phyloP scores from a whole-genome alignment of 163 green algal species.

The Coccomyxa subellipsoidea region DNA sequence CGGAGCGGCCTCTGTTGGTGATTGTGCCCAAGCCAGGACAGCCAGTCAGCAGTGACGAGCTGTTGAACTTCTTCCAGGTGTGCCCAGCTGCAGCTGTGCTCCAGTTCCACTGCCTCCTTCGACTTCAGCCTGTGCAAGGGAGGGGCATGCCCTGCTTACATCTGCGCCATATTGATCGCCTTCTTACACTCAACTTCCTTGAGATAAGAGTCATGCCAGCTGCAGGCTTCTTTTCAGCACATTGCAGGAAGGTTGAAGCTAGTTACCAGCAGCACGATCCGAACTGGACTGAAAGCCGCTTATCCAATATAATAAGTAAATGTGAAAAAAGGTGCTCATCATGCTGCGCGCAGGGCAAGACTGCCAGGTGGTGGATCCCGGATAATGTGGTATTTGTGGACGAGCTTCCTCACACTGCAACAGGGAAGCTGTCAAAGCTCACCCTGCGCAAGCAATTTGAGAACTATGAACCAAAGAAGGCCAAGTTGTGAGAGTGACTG shows the following conservation, averaged over 20 bases:
- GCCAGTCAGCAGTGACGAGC: slow-evolving; percentile 36
- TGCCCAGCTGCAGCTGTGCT: background rate
- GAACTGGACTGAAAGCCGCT: too few species aligned
- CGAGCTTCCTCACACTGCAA: slow-evolving; percentile 70
- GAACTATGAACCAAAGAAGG: background rate
- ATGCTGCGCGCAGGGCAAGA: slow-evolving; percentile 28
- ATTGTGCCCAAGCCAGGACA: slow-evolving; percentile 38
- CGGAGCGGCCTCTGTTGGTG: slow-evolving; percentile 74
- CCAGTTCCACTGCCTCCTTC: too few species aligned
- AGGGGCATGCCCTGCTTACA: too few species aligned
- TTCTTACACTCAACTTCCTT: too few species aligned
- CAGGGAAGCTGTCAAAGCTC: slow-evolving; percentile 63
- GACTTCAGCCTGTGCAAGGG: too few species aligned
- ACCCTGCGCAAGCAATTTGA: slow-evolving; percentile 40
- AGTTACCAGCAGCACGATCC: too few species aligned
- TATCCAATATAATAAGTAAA: too few species aligned
- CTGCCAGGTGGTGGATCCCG: slow-evolving; percentile 67
- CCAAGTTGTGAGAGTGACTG: slow-evolving; percentile 1
- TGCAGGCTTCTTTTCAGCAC: too few species aligned
- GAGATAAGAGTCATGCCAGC: too few species aligned
- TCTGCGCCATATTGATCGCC: too few species aligned
- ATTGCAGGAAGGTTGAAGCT: too few species aligned
- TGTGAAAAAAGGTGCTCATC: background rate
- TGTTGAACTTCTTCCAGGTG: slow-evolving; percentile 39
- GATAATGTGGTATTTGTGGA: slow-evolving; percentile 77